Evolutionary conservation across 2,329 filamentous ascomycete species (phyloP), one percentile per base, ranked within the genome.

Genomic region (Dactylellina leptospora): DNA sequence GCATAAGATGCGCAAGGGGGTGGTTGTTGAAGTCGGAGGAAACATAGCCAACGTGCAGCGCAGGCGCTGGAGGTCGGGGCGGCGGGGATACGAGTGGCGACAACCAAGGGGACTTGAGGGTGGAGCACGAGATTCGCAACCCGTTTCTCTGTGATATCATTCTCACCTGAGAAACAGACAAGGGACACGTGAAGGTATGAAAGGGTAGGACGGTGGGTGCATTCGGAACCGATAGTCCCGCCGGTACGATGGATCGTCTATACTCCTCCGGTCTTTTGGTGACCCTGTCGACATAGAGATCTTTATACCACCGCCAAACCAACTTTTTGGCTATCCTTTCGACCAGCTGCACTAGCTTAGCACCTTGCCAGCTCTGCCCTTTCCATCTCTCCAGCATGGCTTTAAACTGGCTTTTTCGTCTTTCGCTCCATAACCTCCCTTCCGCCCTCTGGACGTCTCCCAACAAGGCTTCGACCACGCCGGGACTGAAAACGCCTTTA

Each of bases 21-120:
- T 99, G 95, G 77, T 99, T 99, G 78, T 99, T 99, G 81, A 99
- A 99, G 80, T 99, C 95, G 0, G 95, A 97, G 2, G 95, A 97
- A 36, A 99, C 88, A 79, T 99, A 99, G 48, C 95, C 95, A 71
- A 99, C 87, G 75, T 92, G 93, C n/a, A 99, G 84, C 75, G 89
- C 87, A 0, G 93, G 92, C 44, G 83, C 84, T 1, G 95, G 95
- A 1, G 95, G 93, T 1, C 86, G 80, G 0, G 95, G 95, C 1
- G 95, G 95, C n/a, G 87, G 86, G 77, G 91, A 96, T 0, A 97
- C 90, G 0, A 87, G 88, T 47, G 81, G 78, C 4, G 93, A 89
- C 50, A 99, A 85, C 95, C 95, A 99, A 3, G 92, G 86, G 1
- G 92, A 87, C 64, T 89, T 88, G 13, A 99, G 81, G 0, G 95